Conservation (phyloP, 2,329 filamentous ascomycete genomes). For the Pezicula carpinea region DNA sequence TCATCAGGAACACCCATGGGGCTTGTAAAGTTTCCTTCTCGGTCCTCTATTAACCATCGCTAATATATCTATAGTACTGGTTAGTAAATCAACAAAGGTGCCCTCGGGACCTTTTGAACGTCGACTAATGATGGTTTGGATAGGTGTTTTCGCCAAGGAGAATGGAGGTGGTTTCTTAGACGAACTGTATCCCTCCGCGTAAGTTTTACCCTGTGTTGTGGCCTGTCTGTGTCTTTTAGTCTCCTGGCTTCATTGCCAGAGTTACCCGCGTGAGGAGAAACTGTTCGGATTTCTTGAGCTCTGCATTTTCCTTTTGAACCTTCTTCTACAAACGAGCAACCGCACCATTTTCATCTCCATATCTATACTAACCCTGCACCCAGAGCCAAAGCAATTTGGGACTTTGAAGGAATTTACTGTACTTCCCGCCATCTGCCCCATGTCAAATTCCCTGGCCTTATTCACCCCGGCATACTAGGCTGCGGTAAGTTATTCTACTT, state of each 20-base stretch:
- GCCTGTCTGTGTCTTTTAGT: no score
- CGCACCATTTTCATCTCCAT: neutral
- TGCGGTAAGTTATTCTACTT: slow-evolving; percentile 48
- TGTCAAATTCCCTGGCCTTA: slow-evolving; percentile 82
- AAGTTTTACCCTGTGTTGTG: slow-evolving; percentile 25
- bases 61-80: slow-evolving; percentile 15
- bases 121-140: neutral
- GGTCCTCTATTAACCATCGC: neutral
- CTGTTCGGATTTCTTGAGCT: no score
- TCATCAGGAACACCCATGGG: slow-evolving; percentile 80
- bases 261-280: no score
- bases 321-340: neutral
- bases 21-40: slow-evolving; percentile 62
- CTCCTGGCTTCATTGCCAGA: no score
- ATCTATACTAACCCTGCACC: slow-evolving; percentile 26
- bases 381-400: slow-evolving; percentile 67
- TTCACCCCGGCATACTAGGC: slow-evolving; percentile 87
- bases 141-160: slow-evolving; percentile 57
- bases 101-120: neutral
- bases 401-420: slow-evolving; percentile 76
- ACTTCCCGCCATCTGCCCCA: slow-evolving; percentile 81
- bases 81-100: slow-evolving; percentile 9
- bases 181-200: slow-evolving; percentile 80
- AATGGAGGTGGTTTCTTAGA: slow-evolving; percentile 90
- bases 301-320: no score